Percentiles rank a stretch among this genome's conserved stretches.
phyloP scores from a whole-genome alignment of 495 filamentous ascomycete species.

The Penicillium pulvis region DNA sequence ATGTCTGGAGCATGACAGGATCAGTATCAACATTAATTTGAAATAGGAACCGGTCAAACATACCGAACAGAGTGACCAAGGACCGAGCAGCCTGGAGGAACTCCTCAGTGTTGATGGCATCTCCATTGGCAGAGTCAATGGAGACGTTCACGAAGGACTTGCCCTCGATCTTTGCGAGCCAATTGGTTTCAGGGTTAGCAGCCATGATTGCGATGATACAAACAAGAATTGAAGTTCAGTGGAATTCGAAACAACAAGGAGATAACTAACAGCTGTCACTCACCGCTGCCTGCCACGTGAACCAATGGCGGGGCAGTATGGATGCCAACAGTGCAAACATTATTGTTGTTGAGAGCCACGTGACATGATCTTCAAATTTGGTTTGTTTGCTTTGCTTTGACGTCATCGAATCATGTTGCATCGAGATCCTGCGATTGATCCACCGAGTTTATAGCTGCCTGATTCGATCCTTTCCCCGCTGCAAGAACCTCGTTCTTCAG shows the following conservation, averaged over 20 bases:
- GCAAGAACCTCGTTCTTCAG: slow-evolving; percentile 12
- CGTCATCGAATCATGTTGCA: slow-evolving; percentile 33
- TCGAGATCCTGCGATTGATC: slow-evolving; percentile 22
- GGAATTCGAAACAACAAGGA: slow-evolving; percentile 13
- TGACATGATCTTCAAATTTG: neutral
- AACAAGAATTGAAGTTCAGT: slow-evolving; percentile 12
- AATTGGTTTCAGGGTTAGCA: slow-evolving; percentile 67
- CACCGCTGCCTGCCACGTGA: slow-evolving; percentile 6
- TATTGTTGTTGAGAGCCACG: neutral
- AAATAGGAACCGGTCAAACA: slow-evolving; percentile 16
- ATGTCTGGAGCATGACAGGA: slow-evolving; percentile 56
- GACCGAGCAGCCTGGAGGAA: slow-evolving; percentile 92
- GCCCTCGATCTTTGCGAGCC: slow-evolving; percentile 76
- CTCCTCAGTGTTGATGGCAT: slow-evolving; percentile 78
- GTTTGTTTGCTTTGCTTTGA: slow-evolving; percentile 18
- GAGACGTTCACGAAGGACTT: slow-evolving; percentile 81
- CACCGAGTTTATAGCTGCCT: slow-evolving; percentile 17
- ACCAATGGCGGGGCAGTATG: neutral
- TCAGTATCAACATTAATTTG: slow-evolving; percentile 13
- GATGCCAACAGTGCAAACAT: neutral
- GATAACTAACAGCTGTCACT: slow-evolving; percentile 2
- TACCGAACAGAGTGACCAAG: slow-evolving; percentile 85
- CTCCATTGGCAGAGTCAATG: slow-evolving; percentile 67
- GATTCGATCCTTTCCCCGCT: slow-evolving; percentile 7
- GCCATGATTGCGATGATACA: slow-evolving; percentile 24